Evolutionary conservation across 805 yeast species (phyloP).

Genomic region (Kodamaea leandrae): DNA sequence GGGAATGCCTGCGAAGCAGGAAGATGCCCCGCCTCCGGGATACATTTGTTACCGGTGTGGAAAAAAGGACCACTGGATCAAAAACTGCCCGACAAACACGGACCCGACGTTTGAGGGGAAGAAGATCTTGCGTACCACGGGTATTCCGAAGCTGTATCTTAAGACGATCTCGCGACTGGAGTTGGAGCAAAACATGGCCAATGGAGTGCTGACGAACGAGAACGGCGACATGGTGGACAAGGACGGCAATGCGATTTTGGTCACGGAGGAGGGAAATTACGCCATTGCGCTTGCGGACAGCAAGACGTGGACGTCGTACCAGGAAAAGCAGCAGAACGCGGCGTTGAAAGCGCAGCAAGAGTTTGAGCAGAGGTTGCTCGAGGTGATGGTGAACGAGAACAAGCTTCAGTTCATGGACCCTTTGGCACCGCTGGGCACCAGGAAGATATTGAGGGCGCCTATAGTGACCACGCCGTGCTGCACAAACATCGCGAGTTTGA

Average conservation of each 20-base stretch:
- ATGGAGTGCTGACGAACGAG: slow-evolving; percentile 35
- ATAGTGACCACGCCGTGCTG: slow-evolving; percentile 81
- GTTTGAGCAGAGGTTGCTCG: slow-evolving; percentile 44
- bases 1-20: slow-evolving; percentile 33
- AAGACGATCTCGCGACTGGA: slow-evolving; percentile 81
- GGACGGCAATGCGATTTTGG: slow-evolving; percentile 64
- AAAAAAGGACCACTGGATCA: slow-evolving; percentile 89
- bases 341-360: slow-evolving; percentile 48
- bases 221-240: slow-evolving; percentile 44
- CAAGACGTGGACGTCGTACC: slow-evolving; percentile 85
- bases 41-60: slow-evolving; percentile 97
- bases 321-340: slow-evolving; percentile 58
- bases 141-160: slow-evolving; percentile 92
- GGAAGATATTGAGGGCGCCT: slow-evolving; percentile 64
- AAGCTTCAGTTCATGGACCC: slow-evolving; percentile 63
- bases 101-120: slow-evolving; percentile 95
- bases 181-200: slow-evolving; percentile 49
- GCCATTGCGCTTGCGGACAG: slow-evolving; percentile 95
- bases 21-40: slow-evolving; percentile 90
- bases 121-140: slow-evolving; percentile 87
- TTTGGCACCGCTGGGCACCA: slow-evolving; percentile 27
- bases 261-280: slow-evolving; percentile 92
- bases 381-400: slow-evolving; percentile 28
- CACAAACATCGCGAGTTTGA: slow-evolving; percentile 51
- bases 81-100: slow-evolving; percentile 88